Evolutionary conservation across 225 moss, liverwort and hornwort genomes (phyloP), one percentile per base, ranked within the genome.

Genomic region (Climacium dendroides): DNA sequence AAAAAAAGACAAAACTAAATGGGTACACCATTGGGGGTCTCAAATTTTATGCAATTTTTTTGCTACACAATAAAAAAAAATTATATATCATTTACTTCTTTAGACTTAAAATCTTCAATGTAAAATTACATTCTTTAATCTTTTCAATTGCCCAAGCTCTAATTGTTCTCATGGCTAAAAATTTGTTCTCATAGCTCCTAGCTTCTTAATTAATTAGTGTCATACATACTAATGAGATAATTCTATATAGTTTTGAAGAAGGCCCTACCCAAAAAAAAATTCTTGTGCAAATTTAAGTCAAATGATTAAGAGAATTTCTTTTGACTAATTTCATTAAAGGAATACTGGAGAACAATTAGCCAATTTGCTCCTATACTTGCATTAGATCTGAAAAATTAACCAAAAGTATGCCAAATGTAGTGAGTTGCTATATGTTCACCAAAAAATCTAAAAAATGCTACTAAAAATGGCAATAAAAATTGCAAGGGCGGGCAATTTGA

Each of bases 371-470:
- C 22, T 50, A 50, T 10, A 10, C 11, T 32, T 20, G 8, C 13
- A 35, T 13, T 13, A 35, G 3, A 35, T 34, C 52, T 30, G 74
- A 48, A 48, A 73, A 48, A 19, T 30, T 11, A 32, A 19, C 19
- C 13, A 35, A 35, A 23, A 22, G 22, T 53, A 3, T 74, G 7
- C 29, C 5, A 34, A 8, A 20, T 50, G 5, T 12, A 3, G 4
- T 45, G 11, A 30, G 1, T 2, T 47, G 18, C 18, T 32, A 1
- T 4, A 34, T 14, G 0, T 9, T 35, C 15, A 9, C 14, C 5
- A 14, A 9, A 15, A 3, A 54, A 3, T 76, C 24, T 13, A 48
- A 13, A 54, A 6, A 4, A 35, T 15, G 4, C 9, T 53, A 6
- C 23, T 1, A 9, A 15, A 77, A 77, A 24, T 77, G 15, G 24